Evolutionary conservation across 2,329 filamentous ascomycete genomes (phyloP).

Genomic region (Epichloe sibirici): DNA sequence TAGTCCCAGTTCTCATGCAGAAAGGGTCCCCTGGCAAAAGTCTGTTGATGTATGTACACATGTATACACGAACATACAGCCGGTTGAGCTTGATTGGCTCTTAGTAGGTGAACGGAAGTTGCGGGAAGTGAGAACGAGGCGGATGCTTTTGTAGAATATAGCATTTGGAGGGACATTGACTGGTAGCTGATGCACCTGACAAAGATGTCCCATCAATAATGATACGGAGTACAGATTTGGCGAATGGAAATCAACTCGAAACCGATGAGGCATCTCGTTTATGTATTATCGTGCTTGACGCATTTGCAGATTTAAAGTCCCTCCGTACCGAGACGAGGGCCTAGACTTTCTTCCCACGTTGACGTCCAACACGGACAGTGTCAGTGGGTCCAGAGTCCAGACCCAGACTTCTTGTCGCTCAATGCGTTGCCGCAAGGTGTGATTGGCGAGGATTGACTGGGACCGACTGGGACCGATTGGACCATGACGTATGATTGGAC

Average conservation of each 20-base stretch:
- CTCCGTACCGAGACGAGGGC: background rate
- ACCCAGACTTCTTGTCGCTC: background rate
- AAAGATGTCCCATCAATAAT: no score
- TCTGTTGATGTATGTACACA: background rate
- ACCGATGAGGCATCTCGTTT: background rate
- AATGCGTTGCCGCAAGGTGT: background rate
- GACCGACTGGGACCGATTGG: background rate
- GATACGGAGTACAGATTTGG: no score
- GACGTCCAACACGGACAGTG: background rate
- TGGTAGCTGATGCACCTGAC: no score
- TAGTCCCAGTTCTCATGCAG: background rate
- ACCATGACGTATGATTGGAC: constrained; percentile 4
- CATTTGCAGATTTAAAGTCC: no score
- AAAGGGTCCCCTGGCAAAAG: background rate
- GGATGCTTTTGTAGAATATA: no score
- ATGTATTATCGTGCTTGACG: background rate
- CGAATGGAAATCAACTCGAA: no score
- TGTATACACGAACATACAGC: no score
- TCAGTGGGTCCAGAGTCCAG: background rate
- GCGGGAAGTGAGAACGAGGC: no score
- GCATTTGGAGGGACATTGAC: no score
- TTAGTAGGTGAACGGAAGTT: background rate
- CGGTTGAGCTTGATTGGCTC: background rate
- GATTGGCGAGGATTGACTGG: background rate
- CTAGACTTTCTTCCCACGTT: background rate